These are phyloP conservation scores for Nicotiana obtusifolia DNA, from an alignment of 257 asterid species.

Conservation along the genomic window DNA sequence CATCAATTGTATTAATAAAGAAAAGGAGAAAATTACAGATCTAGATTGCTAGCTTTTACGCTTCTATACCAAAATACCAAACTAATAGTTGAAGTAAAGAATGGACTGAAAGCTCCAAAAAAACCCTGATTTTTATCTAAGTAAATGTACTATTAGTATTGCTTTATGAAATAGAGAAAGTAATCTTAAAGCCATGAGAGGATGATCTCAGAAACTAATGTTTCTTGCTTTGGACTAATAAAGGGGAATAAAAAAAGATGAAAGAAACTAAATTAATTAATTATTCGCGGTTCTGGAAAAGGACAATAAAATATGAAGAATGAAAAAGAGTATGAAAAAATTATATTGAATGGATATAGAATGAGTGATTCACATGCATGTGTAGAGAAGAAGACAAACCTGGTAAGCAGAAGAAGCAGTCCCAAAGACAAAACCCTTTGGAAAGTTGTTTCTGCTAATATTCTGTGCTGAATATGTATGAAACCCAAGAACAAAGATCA, in stretches of 20 bases:
- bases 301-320: not conserved
- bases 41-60: too few species aligned
- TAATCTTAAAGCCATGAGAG: not conserved
- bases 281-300: not conserved
- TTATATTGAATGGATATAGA: not conserved
- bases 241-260: not conserved
- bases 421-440: slow-evolving; percentile 78
- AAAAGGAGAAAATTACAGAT: too few species aligned
- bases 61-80: too few species aligned
- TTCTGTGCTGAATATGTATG: slow-evolving; percentile 29
- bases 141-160: not conserved
- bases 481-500: slow-evolving; percentile 2
- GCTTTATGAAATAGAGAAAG: not conserved
- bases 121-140: too few species aligned
- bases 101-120: too few species aligned
- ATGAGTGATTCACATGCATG: slow-evolving; percentile 10
- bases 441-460: slow-evolving; percentile 54
- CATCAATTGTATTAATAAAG: not conserved
- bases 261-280: not conserved
- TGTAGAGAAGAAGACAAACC: slow-evolving; percentile 25
- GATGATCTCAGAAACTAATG: not conserved
- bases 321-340: not conserved
- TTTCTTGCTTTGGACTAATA: not conserved
- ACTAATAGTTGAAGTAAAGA: too few species aligned
- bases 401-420: slow-evolving; percentile 91